These are phyloP conservation scores for Harringtonia lauricola DNA, from an alignment of 2,329 filamentous ascomycete genomes.

Conservation along the genomic window DNA sequence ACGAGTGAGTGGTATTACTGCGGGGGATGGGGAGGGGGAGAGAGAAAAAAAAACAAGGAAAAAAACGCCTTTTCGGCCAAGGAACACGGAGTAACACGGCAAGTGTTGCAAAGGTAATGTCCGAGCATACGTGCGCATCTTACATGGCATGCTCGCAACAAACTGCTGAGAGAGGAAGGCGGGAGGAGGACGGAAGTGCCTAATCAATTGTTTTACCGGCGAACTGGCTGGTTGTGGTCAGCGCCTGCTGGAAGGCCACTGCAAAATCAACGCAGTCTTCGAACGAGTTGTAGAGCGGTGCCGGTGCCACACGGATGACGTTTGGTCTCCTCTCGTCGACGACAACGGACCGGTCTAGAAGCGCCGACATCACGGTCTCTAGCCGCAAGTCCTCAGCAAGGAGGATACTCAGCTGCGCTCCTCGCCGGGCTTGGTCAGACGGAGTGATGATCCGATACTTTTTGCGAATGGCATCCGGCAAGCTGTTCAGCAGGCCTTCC, in stretches of 20 bases:
- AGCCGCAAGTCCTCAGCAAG: constrained; percentile 58
- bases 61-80: no score
- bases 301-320: constrained; percentile 74
- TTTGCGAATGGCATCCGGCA: constrained; percentile 20
- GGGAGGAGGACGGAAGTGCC: background rate
- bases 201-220: background rate
- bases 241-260: constrained; percentile 5
- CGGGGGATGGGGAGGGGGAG: no score
- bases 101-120: no score
- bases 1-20: no score
- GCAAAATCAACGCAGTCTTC: constrained; percentile 35
- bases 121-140: no score
- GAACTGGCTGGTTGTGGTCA: background rate
- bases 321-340: constrained; percentile 78
- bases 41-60: no score
- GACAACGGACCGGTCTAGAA: constrained; percentile 61
- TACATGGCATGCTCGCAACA: no score
- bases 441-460: constrained; percentile 61
- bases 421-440: constrained; percentile 51
- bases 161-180: no score
- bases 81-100: no score
- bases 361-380: constrained; percentile 51
- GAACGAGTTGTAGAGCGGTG: constrained; percentile 75
- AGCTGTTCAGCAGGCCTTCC: constrained; percentile 49
- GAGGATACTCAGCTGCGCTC: constrained; percentile 65